A percentile compares a stretch with the other conserved stretches of the same genome.
Evolutionary conservation across 2,329 filamentous ascomycete species (phyloP).

Genomic region (Nemania sp.): DNA sequence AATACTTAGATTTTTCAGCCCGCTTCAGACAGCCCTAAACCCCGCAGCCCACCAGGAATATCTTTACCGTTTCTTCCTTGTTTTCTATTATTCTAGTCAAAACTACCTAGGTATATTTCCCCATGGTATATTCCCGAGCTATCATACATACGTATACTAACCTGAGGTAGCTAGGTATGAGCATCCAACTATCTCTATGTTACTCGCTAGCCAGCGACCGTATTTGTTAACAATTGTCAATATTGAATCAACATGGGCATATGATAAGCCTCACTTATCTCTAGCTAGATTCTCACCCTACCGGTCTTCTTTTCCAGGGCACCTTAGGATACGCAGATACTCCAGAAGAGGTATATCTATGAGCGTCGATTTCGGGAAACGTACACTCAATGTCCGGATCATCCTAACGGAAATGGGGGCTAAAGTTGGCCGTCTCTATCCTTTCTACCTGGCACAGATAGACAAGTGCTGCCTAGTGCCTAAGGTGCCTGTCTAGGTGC

Average conservation of each 20-base stretch:
- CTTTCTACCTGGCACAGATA: neutral
- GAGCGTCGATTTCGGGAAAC: constrained; percentile 2
- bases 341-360: constrained; percentile 1
- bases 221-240: neutral
- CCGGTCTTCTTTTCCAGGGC: neutral
- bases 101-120: constrained; percentile 8
- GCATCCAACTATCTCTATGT: neutral
- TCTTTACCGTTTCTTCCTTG: neutral
- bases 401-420: constrained; percentile 1
- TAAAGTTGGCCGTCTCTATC: neutral
- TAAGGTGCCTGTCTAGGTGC: neutral
- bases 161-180: neutral
- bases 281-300: neutral
- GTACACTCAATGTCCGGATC: constrained; percentile 7
- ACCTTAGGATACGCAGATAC: neutral
- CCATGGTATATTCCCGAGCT: neutral
- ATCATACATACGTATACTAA: no score
- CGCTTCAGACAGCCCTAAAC: neutral
- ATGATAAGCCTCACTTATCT: neutral
- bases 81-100: neutral
- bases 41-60: neutral
- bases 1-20: neutral
- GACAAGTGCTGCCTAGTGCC: neutral
- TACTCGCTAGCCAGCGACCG: neutral
- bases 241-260: neutral